Evolutionary conservation across 2,329 filamentous ascomycete genomes (phyloP).

Genomic region (Decorospora gaudefroyi): DNA sequence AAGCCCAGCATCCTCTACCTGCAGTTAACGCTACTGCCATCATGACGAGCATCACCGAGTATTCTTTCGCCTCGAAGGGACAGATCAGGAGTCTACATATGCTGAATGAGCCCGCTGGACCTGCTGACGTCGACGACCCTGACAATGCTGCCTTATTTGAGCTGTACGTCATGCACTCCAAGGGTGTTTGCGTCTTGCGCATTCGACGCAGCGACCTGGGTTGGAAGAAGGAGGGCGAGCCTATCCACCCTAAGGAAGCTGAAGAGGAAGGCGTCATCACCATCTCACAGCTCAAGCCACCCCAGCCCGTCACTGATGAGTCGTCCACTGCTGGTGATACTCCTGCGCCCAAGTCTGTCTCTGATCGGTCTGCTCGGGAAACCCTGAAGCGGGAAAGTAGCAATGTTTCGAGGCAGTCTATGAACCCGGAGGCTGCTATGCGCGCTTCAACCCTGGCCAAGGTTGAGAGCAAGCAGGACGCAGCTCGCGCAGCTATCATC

Average conservation of each 20-base stretch:
- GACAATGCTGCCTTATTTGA: slow-evolving; percentile 84
- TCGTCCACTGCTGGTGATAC: slow-evolving; percentile 48
- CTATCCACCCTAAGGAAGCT: slow-evolving; percentile 77
- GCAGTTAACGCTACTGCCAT: slow-evolving; percentile 94
- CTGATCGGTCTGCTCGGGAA: slow-evolving; percentile 45
- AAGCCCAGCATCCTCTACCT: slow-evolving; percentile 65
- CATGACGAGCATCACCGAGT: slow-evolving; percentile 94
- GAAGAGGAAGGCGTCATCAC: slow-evolving; percentile 73
- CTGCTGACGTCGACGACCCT: slow-evolving; percentile 58
- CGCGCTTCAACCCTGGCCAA: slow-evolving; percentile 50
- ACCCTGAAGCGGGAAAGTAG: slow-evolving; percentile 45
- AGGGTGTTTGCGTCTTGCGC: slow-evolving; percentile 86
- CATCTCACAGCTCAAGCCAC: slow-evolving; percentile 66
- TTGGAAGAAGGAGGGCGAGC: slow-evolving; percentile 89
- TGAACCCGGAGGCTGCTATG: slow-evolving; percentile 47
- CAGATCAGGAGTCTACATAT: slow-evolving; percentile 89
- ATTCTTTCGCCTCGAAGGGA: slow-evolving; percentile 86
- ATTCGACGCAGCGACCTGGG: slow-evolving; percentile 89
- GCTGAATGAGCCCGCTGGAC: slow-evolving; percentile 69
- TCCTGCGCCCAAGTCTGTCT: slow-evolving; percentile 41
- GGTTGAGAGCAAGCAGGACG: slow-evolving; percentile 50
- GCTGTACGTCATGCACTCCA: slow-evolving; percentile 96
- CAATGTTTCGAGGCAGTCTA: slow-evolving; percentile 39
- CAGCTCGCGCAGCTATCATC: slow-evolving; percentile 47
- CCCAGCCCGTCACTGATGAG: slow-evolving; percentile 38